Base-by-base conservation (phyloP, 768 basidiomycete species). In the Rhodotorula sphaerocarpa region DNA sequence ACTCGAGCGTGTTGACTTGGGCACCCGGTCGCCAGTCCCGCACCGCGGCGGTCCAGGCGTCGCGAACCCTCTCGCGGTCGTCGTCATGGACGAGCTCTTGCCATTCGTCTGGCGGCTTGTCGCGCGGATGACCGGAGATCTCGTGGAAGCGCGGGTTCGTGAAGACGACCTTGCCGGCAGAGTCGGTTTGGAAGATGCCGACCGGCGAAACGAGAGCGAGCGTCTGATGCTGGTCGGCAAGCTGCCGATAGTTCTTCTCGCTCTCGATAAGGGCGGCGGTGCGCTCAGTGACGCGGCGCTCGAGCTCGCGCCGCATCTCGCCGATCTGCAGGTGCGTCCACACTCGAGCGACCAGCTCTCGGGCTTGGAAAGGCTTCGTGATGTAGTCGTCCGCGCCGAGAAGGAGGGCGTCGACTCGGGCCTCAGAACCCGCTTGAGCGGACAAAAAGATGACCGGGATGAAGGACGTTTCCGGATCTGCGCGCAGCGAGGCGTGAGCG, bases 331-430 rank as follows among this genome's bases (percentile, higher is more conserved):
- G 44, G 41, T 69, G 68, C 20, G 46, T 44, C 21, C 41, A 34
- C 33, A 58, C 67, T 9, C 67, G 43, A 0, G 63, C 68, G 23
- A 69, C 15, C 7, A 69, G 61, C 30, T 69, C 68, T 3, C 57
- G 51, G 4, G 57, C 47, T 27, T 61, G 63, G 59, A 69, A 69
- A 20, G 68, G 68, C 51, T 66, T 66, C n/a, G 45, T 43, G 33
- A 65, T 50, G 57, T 65, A 66, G 55, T 70, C 68, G 46, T 70
- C 64, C 0, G 58, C 51, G 9, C 68, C 68, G 7, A 43, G 46
- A 12, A 62, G 44, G 6, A 70, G 61, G 12, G 64, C 68, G 15
- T 70, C 64, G 5, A 54, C 65, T 2, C 59, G 48, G 0, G 64
- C 57, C 10, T 70, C 68, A 10, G 46, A 11, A 3, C 68, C 68